Conservation (phyloP, 257 asterid genomes). For the Salvia rosmarinus region DNA sequence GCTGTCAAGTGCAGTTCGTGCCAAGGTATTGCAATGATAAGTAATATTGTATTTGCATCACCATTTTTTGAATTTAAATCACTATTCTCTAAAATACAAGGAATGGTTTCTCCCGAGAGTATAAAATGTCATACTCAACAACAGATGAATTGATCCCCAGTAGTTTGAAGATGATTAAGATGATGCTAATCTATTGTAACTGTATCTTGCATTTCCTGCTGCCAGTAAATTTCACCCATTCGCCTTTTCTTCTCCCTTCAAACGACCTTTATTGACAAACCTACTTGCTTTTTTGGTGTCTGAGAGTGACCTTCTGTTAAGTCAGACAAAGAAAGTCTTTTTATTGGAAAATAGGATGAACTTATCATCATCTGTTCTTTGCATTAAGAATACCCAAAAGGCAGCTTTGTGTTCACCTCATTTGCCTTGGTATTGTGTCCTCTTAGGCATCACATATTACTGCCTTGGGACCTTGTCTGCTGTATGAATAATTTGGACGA, state of each 20-base stretch:
- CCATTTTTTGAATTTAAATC: background rate
- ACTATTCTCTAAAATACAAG: slow-evolving; percentile 11
- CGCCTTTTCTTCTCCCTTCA: background rate
- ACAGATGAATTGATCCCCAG: slow-evolving; percentile 7
- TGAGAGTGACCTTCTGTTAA: slow-evolving; percentile 5
- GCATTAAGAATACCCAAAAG: background rate
- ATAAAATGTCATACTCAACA: background rate
- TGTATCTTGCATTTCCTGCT: slow-evolving; percentile 2
- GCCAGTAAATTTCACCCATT: background rate
- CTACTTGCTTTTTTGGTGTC: background rate
- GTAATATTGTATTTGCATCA: slow-evolving; percentile 21
- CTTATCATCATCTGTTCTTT: slow-evolving; percentile 1
- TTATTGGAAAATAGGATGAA: background rate
- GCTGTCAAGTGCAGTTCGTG: slow-evolving; percentile 73
- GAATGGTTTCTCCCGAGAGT: background rate
- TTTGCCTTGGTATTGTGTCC: background rate
- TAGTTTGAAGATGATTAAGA: slow-evolving; percentile 10
- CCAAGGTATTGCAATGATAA: slow-evolving; percentile 58
- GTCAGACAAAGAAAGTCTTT: background rate
- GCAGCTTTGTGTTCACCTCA: background rate
- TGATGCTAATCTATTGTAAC: background rate
- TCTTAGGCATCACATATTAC: slow-evolving; percentile 3
- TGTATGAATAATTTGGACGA: background rate
- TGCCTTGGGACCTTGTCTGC: background rate
- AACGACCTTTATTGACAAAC: background rate